A percentile compares a stretch with the other conserved stretches of the same genome.
These are phyloP conservation scores for Backusella circina DNA, from an alignment of 192 early-diverging fungal genomes.

Conservation along the genomic window DNA sequence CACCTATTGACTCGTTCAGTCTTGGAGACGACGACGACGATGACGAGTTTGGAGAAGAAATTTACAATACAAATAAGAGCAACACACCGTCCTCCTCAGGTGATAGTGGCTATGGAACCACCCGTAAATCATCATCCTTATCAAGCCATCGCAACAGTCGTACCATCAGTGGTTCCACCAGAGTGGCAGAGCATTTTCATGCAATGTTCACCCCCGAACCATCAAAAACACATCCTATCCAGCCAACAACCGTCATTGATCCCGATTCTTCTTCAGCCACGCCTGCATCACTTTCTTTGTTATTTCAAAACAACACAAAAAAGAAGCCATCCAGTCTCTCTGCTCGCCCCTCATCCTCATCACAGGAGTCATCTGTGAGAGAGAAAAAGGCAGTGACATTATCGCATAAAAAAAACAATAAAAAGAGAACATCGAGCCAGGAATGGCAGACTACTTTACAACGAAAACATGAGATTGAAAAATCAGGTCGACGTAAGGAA, in stretches of 20 bases:
- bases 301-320: neutral
- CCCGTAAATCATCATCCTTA: neutral
- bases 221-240: neutral
- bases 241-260: neutral
- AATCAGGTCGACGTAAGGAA: neutral
- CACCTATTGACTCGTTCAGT: neutral
- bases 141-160: neutral
- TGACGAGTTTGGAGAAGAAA: neutral
- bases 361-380: neutral
- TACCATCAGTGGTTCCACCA: neutral
- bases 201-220: neutral
- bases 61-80: constrained; percentile 1
- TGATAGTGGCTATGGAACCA: constrained; percentile 15
- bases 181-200: neutral
- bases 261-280: neutral
- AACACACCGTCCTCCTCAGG: constrained; percentile 9
- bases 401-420: neutral
- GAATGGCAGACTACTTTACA: neutral
- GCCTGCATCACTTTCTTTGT: neutral
- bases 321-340: neutral
- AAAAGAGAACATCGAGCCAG: neutral
- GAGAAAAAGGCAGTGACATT: neutral
- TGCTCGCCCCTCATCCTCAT: neutral
- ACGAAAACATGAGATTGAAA: neutral
- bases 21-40: neutral